Conservation (phyloP, 768 basidiomycete species). For the Clitopilus passeckerianus region DNA sequence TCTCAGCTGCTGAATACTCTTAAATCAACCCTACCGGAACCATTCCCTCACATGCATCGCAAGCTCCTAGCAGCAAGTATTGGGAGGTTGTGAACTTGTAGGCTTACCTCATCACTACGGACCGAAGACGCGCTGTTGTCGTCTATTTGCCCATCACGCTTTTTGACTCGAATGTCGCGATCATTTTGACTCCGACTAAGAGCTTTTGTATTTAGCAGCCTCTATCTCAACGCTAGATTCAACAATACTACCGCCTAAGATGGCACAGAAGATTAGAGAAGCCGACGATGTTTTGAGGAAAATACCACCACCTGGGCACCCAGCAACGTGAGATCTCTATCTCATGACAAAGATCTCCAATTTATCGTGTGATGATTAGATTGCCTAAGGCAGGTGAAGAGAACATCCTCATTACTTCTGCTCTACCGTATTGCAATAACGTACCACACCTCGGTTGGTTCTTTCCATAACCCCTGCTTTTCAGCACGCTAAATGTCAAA, state of each 20-base stretch:
- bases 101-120: not conserved
- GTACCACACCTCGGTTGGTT: slow-evolving; percentile 87
- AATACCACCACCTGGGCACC: slow-evolving; percentile 47
- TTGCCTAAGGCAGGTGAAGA: slow-evolving; percentile 79
- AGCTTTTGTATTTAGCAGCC: slow-evolving; percentile 4
- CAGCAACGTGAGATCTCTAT: slow-evolving; percentile 35
- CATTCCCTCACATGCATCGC: not conserved
- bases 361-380: slow-evolving; percentile 19
- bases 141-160: slow-evolving; percentile 5
- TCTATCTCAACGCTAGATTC: slow-evolving; percentile 4
- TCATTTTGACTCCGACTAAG: not conserved
- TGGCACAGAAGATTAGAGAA: slow-evolving; percentile 52
- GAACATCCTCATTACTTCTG: slow-evolving; percentile 92
- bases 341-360: slow-evolving; percentile 6
- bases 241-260: slow-evolving; percentile 15
- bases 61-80: not conserved
- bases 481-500: slow-evolving; percentile 6
- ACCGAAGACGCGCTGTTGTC: slow-evolving; percentile 16
- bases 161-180: not conserved
- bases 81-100: too few species aligned
- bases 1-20: not conserved
- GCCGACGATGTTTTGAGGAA: slow-evolving; percentile 44
- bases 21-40: slow-evolving; percentile 7
- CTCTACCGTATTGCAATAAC: slow-evolving; percentile 95
- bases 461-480: too few species aligned